Evolutionary conservation across 2,329 filamentous ascomycete genomes (phyloP), one percentile per base, ranked within the genome.

Genomic region (Monilinia laxa): DNA sequence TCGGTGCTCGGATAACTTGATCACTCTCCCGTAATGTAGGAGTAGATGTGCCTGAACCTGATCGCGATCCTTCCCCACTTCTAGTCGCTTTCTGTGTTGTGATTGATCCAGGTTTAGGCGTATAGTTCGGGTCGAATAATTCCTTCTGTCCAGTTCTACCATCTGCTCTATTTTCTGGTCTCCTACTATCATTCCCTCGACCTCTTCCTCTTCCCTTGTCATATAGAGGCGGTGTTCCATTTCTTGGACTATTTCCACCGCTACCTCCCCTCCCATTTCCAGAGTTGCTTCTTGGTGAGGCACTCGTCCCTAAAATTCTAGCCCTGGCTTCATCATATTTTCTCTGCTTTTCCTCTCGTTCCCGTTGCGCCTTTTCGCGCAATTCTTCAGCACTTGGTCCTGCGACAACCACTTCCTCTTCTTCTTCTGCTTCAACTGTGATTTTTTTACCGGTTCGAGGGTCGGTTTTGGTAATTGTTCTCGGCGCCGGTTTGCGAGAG

Each of bases 241-340:
- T 86, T 4, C 87, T 87, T 4, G 87, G 88, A 10, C 83, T 81
- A 54, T 62, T 66, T 25, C 31, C 23, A 47, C 64, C 64, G 45
- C 64, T 66, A 42, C 64, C 64, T 20, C 64, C 64, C 35, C 56
- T 66, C 16, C 64, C 64, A 40, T 60, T 45, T 52, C 64, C 49
- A 54, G 58, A 62, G 42, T 62, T 62, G 11, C 49, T 51, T 25
- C 38, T 47, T 59, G 56, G 28, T 1, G 87, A 85, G 0, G 88
- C 84, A 10, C 81, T 80, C 45, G 72, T 74, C 25, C 93, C 93
- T 77, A 97, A 94, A 65, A 97, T 89, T 76, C 93, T 90, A 73
- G 94, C 92, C 40, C 94, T 85, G 7, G 89, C 91, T 80, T 97
- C 93, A 69, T 96, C 91, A 76, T 97, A 97, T 68, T 90, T 90